Evolutionary conservation across 768 basidiomycete species (phyloP).

Genomic region (Hygrophoropsis aurantiaca): DNA sequence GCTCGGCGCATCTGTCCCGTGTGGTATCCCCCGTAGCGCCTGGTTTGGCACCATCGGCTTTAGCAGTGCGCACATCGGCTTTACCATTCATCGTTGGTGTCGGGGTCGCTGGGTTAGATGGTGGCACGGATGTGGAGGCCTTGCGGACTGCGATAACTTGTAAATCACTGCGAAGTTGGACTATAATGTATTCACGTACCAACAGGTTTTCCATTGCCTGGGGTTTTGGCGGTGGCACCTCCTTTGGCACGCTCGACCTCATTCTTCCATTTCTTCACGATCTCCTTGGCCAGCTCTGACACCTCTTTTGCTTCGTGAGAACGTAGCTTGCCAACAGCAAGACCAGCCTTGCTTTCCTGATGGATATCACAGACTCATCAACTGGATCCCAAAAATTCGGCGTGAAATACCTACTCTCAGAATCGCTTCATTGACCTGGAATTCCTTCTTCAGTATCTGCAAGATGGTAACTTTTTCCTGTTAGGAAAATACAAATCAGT

Average conservation of each 20-base stretch:
- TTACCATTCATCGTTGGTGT: slow-evolving; percentile 32
- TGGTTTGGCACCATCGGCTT: slow-evolving; percentile 66
- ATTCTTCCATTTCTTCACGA: slow-evolving; percentile 90
- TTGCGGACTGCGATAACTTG: slow-evolving; percentile 24
- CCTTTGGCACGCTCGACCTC: slow-evolving; percentile 75
- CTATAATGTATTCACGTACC: slow-evolving; percentile 36
- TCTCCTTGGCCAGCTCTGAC: slow-evolving; percentile 81
- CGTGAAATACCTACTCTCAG: slow-evolving; percentile 61
- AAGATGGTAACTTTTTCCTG: slow-evolving; percentile 69
- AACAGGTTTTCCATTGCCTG: slow-evolving; percentile 27
- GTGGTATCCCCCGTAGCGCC: slow-evolving; percentile 65
- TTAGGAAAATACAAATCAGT: slow-evolving; percentile 21
- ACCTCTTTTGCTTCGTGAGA: slow-evolving; percentile 71
- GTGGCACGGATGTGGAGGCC: slow-evolving; percentile 38
- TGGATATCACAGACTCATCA: slow-evolving; percentile 1
- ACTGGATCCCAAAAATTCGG: slow-evolving; percentile 9
- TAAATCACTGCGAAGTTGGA: slow-evolving; percentile 8
- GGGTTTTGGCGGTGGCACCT: slow-evolving; percentile 15
- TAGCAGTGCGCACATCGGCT: slow-evolving; percentile 51
- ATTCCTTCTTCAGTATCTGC: slow-evolving; percentile 61
- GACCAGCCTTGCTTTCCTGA: slow-evolving; percentile 88
- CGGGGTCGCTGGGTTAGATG: slow-evolving; percentile 35
- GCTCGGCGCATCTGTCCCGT: slow-evolving; percentile 83
- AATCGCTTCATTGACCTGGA: slow-evolving; percentile 67
- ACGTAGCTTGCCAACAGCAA: slow-evolving; percentile 90